Percentiles rank a stretch among this genome's conserved stretches.
Evolutionary conservation across 495 filamentous ascomycete genomes (phyloP).

Genomic region (Gamarada debralockiae): DNA sequence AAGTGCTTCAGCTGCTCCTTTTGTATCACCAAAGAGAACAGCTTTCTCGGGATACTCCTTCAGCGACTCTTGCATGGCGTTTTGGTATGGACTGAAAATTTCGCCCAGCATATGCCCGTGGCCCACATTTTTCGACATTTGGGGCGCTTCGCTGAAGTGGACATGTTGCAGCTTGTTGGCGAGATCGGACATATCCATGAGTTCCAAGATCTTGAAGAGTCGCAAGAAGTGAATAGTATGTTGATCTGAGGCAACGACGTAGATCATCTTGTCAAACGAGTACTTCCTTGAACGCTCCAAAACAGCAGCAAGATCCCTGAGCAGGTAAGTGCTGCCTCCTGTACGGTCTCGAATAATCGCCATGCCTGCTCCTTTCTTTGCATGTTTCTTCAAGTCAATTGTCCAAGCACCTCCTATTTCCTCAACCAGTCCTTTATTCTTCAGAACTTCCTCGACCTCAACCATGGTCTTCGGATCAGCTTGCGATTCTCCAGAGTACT

Average conservation of each 20-base stretch:
- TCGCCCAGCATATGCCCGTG: constrained; percentile 46
- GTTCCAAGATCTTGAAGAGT: constrained; percentile 66
- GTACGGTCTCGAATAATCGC: constrained; percentile 65
- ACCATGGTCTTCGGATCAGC: constrained; percentile 59
- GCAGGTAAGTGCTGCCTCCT: constrained; percentile 66
- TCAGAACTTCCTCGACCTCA: constrained; percentile 47
- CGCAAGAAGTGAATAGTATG: constrained; percentile 71
- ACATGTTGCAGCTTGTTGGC: constrained; percentile 62
- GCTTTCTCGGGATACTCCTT: constrained; percentile 51
- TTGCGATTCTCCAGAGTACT: constrained; percentile 69
- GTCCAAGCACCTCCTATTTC: constrained; percentile 62
- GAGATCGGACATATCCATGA: constrained; percentile 62
- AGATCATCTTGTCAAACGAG: constrained; percentile 73
- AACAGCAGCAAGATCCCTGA: constrained; percentile 68
- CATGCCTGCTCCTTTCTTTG: constrained; percentile 58
- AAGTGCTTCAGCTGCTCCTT: constrained; percentile 38
- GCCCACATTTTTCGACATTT: constrained; percentile 67
- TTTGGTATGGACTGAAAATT: constrained; percentile 52
- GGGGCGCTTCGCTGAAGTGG: constrained; percentile 69
- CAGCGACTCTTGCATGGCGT: constrained; percentile 52
- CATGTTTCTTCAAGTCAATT: constrained; percentile 63
- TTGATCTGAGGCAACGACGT: constrained; percentile 60
- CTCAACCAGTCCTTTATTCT: constrained; percentile 57
- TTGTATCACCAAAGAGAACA: constrained; percentile 31
- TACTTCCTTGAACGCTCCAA: constrained; percentile 50